phyloP scores from a whole-genome alignment of 2,329 filamentous ascomycete genomes.

The Epichloe bromicola region DNA sequence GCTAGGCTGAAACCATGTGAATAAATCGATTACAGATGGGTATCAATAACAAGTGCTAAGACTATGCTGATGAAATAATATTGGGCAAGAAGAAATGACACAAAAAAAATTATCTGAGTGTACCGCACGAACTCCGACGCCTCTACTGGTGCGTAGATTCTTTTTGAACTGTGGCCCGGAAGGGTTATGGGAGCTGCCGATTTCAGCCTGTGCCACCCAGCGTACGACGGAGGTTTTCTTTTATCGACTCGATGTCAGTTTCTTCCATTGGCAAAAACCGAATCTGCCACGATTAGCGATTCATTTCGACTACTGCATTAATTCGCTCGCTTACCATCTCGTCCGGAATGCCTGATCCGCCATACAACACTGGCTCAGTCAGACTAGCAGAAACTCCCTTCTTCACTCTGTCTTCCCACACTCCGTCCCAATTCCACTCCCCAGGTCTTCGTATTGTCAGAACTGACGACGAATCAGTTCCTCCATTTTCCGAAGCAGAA shows the following conservation, averaged over 20 bases:
- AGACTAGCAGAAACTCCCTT: conserved; percentile 65
- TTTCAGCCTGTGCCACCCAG: conserved; percentile 21
- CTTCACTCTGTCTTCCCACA: conserved; percentile 83
- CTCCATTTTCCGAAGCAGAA: not conserved
- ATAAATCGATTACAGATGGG: not conserved
- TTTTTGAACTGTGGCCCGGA: not conserved
- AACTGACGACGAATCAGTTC: conserved; percentile 2
- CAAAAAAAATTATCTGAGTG: not conserved
- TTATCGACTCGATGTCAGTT: conserved; percentile 42
- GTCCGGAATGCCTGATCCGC: conserved; percentile 45
- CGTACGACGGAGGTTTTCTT: conserved; percentile 44
- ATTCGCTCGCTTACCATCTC: conserved; percentile 50
- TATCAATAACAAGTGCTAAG: conserved; percentile 4
- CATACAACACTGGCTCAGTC: conserved; percentile 69
- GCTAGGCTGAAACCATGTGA: not conserved
- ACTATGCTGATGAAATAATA: not conserved
- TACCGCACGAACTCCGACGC: no score
- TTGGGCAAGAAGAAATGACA: not conserved
- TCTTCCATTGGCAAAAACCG: conserved; percentile 54
- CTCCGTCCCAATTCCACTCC: conserved; percentile 96
- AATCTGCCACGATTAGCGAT: conserved; percentile 32
- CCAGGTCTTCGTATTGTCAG: conserved; percentile 36
- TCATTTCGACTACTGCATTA: not conserved
- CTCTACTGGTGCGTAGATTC: no score
- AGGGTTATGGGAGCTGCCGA: not conserved